Conservation (phyloP, 192 early-diverging fungal genomes). For the Linnemannia elongata region DNA sequence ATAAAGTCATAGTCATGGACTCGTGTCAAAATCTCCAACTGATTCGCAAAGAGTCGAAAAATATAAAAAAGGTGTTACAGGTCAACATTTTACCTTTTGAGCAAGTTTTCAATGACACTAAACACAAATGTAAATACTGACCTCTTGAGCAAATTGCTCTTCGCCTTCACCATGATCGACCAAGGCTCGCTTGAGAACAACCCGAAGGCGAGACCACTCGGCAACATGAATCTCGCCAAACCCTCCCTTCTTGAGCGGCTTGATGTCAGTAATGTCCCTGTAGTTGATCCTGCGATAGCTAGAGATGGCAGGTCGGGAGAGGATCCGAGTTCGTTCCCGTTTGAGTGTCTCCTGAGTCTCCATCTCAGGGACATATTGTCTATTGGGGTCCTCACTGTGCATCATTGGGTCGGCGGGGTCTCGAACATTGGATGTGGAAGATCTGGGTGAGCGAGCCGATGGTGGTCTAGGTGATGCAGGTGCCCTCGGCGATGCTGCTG, state of each 20-base stretch:
- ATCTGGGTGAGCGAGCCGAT: not conserved
- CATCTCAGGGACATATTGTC: conserved; percentile 25
- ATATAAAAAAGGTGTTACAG: not conserved
- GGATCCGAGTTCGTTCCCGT: conserved; percentile 47
- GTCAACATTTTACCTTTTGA: not conserved
- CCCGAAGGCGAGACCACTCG: conserved; percentile 46
- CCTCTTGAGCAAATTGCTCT: conserved; percentile 57
- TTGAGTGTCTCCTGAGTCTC: conserved; percentile 48
- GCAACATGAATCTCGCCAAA: conserved; percentile 53
- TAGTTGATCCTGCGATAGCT: conserved; percentile 36
- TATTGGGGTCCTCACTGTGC: conserved; percentile 4
- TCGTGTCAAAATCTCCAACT: conserved; percentile 53
- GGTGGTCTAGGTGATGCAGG: not conserved
- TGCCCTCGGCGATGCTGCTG: not conserved
- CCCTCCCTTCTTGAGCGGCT: conserved; percentile 49
- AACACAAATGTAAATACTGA: conserved; percentile 4
- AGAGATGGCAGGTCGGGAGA: conserved; percentile 30
- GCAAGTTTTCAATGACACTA: not conserved
- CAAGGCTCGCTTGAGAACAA: conserved; percentile 44
- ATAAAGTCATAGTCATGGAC: conserved; percentile 55
- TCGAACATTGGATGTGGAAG: not conserved
- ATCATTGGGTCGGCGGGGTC: not conserved
- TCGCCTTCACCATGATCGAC: conserved; percentile 31
- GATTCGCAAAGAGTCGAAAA: not conserved
- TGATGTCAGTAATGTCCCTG: conserved; percentile 31